Evolutionary conservation across 2,329 filamentous ascomycete genomes (phyloP).

Genomic region (Aureobasidium sp.): DNA sequence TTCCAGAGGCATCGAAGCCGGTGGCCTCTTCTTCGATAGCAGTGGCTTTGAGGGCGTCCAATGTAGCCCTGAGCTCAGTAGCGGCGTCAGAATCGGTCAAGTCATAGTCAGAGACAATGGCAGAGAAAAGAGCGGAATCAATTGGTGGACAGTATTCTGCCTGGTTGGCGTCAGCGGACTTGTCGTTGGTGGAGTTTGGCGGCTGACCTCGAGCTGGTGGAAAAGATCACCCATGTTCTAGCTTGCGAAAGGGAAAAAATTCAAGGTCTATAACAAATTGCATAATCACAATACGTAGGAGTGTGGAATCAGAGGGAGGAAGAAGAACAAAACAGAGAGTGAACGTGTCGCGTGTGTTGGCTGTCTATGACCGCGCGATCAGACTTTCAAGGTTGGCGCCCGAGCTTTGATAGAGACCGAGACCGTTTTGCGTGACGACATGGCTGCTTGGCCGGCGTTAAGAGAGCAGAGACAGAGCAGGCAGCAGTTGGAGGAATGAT

Average conservation of each 20-base stretch:
- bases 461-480: neutral
- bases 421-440: neutral
- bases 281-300: conserved; percentile 8
- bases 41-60: conserved; percentile 57
- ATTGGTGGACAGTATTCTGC: conserved; percentile 64
- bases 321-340: neutral
- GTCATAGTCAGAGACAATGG: conserved; percentile 68
- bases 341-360: conserved; percentile 2
- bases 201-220: conserved; percentile 13
- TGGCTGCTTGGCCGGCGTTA: neutral
- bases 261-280: conserved; percentile 4
- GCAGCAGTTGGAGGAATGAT: neutral
- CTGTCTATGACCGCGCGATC: conserved; percentile 1
- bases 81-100: conserved; percentile 46
- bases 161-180: conserved; percentile 30
- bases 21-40: conserved; percentile 57
- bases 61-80: conserved; percentile 45
- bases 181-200: neutral
- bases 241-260: neutral
- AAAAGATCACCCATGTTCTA: conserved; percentile 14
- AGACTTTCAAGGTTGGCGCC: conserved; percentile 8
- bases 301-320: neutral
- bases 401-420: neutral
- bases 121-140: conserved; percentile 68
- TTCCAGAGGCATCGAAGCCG: conserved; percentile 70